Percentiles rank a stretch among this genome's conserved stretches.
Evolutionary conservation across 768 basidiomycete genomes (phyloP).

Genomic region (Lactifluus hygrophoroides): DNA sequence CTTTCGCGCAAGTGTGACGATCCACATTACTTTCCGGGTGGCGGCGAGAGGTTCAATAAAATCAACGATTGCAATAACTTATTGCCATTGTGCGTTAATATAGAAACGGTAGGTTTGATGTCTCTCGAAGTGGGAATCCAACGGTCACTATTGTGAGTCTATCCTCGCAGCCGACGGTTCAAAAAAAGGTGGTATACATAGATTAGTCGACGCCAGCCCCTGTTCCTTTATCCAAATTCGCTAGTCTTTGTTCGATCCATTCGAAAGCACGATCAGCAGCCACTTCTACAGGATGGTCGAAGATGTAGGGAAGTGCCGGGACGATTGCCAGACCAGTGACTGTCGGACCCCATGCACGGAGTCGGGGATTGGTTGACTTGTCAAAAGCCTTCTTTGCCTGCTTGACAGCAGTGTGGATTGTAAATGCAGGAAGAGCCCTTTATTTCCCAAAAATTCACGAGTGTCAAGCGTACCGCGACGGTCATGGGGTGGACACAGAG

Average conservation of each 20-base stretch:
- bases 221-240: slow-evolving; percentile 30
- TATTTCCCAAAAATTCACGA: neutral
- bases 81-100: slow-evolving; percentile 14
- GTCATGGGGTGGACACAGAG: neutral
- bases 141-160: neutral
- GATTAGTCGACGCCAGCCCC: slow-evolving; percentile 22
- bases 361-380: slow-evolving; percentile 45
- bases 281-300: slow-evolving; percentile 72
- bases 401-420: slow-evolving; percentile 74
- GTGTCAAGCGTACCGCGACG: slow-evolving; percentile 1
- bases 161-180: neutral
- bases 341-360: slow-evolving; percentile 72
- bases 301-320: slow-evolving; percentile 66
- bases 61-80: slow-evolving; percentile 13
- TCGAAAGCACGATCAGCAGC: slow-evolving; percentile 60
- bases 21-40: neutral
- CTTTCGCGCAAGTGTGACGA: neutral
- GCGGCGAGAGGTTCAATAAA: neutral
- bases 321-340: slow-evolving; percentile 64
- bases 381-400: slow-evolving; percentile 62
- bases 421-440: slow-evolving; percentile 78
- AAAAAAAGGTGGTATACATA: neutral
- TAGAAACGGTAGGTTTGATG: slow-evolving; percentile 1
- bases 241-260: slow-evolving; percentile 53
- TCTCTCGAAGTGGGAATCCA: neutral